A percentile compares a stretch with the other conserved stretches of the same genome.
phyloP scores from a whole-genome alignment of 371 early-diverging fungal genomes.

The Mortierella sp. region DNA sequence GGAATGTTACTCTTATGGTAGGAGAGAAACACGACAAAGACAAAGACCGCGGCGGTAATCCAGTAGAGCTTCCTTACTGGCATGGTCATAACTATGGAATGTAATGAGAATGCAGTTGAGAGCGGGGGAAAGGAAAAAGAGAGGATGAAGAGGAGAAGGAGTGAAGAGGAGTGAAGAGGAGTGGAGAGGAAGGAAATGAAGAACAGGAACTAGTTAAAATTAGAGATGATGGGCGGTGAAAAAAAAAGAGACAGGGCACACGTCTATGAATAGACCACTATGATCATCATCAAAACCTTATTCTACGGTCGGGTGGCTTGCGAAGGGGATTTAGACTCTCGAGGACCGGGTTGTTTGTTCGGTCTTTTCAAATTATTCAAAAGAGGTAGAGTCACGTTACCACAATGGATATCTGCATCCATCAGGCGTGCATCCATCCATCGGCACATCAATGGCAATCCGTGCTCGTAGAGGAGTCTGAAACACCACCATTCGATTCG shows the following conservation, averaged over 20 bases:
- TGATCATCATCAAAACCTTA: too few relatives aligned
- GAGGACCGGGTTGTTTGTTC: conserved; percentile 17
- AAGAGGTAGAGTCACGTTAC: conserved; percentile 30
- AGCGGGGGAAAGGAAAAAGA: not conserved
- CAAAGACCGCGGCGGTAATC: conserved; percentile 17
- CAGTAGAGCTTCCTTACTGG: conserved; percentile 14
- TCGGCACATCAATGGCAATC: not conserved
- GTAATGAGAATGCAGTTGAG: not conserved
- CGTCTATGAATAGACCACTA: not conserved
- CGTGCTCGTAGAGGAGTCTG: too few relatives aligned
- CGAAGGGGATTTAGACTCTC: too few relatives aligned
- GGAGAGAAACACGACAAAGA: conserved; percentile 23
- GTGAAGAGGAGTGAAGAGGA: not conserved
- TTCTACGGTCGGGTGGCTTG: conserved; percentile 3
- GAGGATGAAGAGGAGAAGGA: not conserved
- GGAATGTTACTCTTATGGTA: conserved; percentile 23
- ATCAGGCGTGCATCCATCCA: conserved; percentile 25
- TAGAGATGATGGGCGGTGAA: not conserved
- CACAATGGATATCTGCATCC: not conserved
- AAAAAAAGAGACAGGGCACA: not conserved
- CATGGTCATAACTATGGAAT: conserved; percentile 8
- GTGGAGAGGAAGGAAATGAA: not conserved
- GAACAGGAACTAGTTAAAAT: not conserved
- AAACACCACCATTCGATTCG: too few relatives aligned
- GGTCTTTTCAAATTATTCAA: conserved; percentile 52